Percentiles rank a stretch among this genome's conserved stretches.
Conservation (phyloP, 177 flowering plant genomes). For the Vitis hybrid region DNA sequence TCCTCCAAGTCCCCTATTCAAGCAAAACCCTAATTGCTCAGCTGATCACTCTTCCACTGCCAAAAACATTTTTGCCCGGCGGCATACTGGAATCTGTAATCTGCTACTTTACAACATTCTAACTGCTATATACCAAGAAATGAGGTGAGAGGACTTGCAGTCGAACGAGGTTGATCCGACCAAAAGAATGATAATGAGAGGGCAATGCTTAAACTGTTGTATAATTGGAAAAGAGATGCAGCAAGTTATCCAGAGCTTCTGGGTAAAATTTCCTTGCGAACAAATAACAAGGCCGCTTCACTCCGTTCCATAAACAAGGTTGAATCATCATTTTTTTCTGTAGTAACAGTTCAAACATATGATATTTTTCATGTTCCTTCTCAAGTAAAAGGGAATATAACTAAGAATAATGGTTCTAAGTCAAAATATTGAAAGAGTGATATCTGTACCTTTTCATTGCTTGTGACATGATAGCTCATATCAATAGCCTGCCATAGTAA, state of each 20-base stretch:
- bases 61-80: not conserved
- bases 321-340: conserved; percentile 20
- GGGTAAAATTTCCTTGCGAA: conserved; percentile 45
- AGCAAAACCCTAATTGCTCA: not conserved
- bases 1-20: not conserved
- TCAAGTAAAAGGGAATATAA: not conserved
- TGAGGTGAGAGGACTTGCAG: too few species aligned
- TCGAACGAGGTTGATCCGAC: not conserved
- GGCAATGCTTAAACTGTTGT: conserved; percentile 17
- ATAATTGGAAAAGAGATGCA: conserved; percentile 32
- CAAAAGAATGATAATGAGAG: not conserved
- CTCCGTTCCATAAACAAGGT: conserved; percentile 40
- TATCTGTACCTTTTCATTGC: conserved; percentile 17
- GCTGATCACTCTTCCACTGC: not conserved
- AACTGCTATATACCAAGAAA: not conserved
- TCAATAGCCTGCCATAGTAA: conserved; percentile 24
- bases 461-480: conserved; percentile 20
- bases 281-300: conserved; percentile 32
- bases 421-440: not conserved
- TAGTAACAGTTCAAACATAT: not conserved
- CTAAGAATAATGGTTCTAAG: too few species aligned
- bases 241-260: conserved; percentile 28
- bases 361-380: conserved; percentile 12
- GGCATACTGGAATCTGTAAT: not conserved
- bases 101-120: not conserved